phyloP scores from a whole-genome alignment of 2,329 filamentous ascomycete species.

The Nannizziopsis barbatae region DNA sequence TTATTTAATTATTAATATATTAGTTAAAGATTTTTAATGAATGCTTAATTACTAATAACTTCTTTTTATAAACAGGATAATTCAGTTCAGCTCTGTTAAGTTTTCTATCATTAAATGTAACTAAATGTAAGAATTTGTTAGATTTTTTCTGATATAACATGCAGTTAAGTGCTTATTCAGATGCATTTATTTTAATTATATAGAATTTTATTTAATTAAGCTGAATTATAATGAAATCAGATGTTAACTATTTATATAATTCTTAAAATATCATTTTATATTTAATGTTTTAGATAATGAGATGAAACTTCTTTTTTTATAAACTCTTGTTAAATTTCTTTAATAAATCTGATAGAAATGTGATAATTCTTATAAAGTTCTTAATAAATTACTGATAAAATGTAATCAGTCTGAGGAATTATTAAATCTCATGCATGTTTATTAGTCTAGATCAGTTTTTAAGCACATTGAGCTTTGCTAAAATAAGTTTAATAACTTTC shows the following conservation, averaged over 20 bases:
- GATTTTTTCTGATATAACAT: background rate
- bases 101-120: slow-evolving; percentile 3
- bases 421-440: too few relatives aligned
- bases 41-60: slow-evolving; percentile 1
- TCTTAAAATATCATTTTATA: background rate
- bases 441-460: too few relatives aligned
- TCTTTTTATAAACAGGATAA: slow-evolving; percentile 9
- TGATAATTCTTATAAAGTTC: background rate
- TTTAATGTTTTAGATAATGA: background rate
- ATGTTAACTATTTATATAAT: too few relatives aligned
- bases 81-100: slow-evolving; percentile 7
- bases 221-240: background rate
- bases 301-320: background rate
- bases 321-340: too few relatives aligned
- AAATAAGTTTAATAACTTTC: too few relatives aligned
- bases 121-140: background rate
- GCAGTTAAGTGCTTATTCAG: too few relatives aligned
- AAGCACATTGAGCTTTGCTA: too few relatives aligned
- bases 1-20: slow-evolving; percentile 6
- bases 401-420: background rate
- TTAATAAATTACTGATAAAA: slow-evolving; percentile 4
- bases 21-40: background rate
- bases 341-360: slow-evolving; percentile 3
- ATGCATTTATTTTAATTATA: background rate
- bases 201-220: background rate